Evolutionary conservation across 139 green algal species (phyloP).

Genomic region (Spirogloea muscicola): DNA sequence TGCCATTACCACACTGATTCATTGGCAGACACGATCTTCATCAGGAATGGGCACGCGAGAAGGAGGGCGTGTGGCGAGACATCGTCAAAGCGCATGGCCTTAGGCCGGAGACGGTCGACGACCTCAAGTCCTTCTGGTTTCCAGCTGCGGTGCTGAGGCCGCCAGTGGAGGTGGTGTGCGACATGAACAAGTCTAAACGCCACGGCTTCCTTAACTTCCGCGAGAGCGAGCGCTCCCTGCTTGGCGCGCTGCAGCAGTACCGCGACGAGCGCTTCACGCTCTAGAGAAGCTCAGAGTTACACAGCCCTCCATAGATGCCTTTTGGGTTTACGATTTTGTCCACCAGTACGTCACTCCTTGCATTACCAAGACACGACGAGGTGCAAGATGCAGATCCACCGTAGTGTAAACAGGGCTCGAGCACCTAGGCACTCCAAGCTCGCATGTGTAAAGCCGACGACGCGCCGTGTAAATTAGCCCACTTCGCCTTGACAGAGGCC

Average conservation of each 20-base stretch:
- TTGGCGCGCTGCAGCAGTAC: background rate
- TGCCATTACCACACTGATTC: background rate
- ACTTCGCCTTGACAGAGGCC: too few relatives aligned
- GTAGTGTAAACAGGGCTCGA: too few relatives aligned
- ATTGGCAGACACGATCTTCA: background rate
- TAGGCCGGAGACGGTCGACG: background rate
- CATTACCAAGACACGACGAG: too few relatives aligned
- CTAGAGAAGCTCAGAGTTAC: background rate
- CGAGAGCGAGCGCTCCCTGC: background rate
- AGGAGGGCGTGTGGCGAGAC: slow-evolving; percentile 5
- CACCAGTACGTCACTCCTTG: too few relatives aligned
- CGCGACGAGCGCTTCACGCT: slow-evolving; percentile 7
- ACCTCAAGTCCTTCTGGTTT: slow-evolving; percentile 10
- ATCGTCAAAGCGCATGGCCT: slow-evolving; percentile 19
- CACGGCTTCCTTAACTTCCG: background rate
- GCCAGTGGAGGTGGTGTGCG: background rate
- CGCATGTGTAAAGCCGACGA: too few relatives aligned
- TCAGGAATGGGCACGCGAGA: slow-evolving; percentile 21
- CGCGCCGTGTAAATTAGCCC: too few relatives aligned
- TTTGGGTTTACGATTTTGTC: too few relatives aligned
- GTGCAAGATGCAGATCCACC: too few relatives aligned
- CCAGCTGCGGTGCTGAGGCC: background rate
- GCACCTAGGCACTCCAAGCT: too few relatives aligned
- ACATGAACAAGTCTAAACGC: slow-evolving; percentile 10
- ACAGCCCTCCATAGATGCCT: too few relatives aligned